A percentile compares a stretch with the other conserved stretches of the same genome.
phyloP scores from a whole-genome alignment of 148 eudicot species.

The Chenopodium formosanum region DNA sequence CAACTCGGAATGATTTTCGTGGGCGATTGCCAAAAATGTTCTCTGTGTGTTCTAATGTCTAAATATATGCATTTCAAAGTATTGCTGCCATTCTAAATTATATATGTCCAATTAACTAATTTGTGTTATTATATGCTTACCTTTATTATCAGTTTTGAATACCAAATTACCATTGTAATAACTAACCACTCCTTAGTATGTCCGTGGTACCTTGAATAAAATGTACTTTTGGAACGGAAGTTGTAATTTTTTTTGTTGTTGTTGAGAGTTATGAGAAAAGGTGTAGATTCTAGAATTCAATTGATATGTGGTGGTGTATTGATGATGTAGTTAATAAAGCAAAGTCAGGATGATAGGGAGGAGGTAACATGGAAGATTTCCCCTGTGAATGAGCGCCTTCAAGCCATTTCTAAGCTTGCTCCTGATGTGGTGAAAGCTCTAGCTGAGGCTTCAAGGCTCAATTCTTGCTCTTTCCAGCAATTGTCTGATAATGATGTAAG shows the following conservation, averaged over 20 bases:
- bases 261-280: neutral
- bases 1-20: neutral
- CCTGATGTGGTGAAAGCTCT: slow-evolving; percentile 63
- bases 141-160: neutral
- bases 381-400: slow-evolving; percentile 80
- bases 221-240: neutral
- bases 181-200: neutral
- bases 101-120: neutral
- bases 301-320: slow-evolving; percentile 20
- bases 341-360: slow-evolving; percentile 93
- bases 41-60: neutral
- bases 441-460: slow-evolving; percentile 76
- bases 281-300: neutral
- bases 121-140: neutral
- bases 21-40: neutral
- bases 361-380: slow-evolving; percentile 93
- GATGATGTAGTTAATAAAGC: slow-evolving; percentile 65
- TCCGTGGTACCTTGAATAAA: neutral
- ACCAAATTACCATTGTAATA: neutral
- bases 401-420: slow-evolving; percentile 62
- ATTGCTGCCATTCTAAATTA: neutral
- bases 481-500: slow-evolving; percentile 50
- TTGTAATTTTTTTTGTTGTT: neutral
- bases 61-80: neutral
- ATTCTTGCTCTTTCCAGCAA: slow-evolving; percentile 48